Conservation (phyloP, 129 eudicot genomes). For the Tanacetum coccineum region DNA sequence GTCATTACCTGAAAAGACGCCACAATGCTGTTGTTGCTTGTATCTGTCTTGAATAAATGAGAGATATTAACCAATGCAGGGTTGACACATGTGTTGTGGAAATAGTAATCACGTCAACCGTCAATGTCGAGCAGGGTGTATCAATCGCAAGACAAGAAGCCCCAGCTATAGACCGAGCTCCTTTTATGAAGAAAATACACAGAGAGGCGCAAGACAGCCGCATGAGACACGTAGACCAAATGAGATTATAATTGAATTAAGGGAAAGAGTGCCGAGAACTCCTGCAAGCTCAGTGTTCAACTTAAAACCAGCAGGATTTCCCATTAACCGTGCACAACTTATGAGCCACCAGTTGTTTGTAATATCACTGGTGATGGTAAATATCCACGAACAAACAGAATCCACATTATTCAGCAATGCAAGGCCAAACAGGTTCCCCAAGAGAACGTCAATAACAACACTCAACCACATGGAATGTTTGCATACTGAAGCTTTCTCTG, state of each 20-base stretch:
- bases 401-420: slow-evolving; percentile 48
- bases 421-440: slow-evolving; percentile 74
- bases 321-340: slow-evolving; percentile 93
- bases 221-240: slow-evolving; percentile 90
- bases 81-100: slow-evolving; percentile 55
- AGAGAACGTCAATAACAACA: slow-evolving; percentile 58
- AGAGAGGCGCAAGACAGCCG: slow-evolving; percentile 44
- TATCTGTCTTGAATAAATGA: slow-evolving; percentile 78
- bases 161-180: slow-evolving; percentile 67
- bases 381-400: slow-evolving; percentile 44
- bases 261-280: slow-evolving; percentile 78
- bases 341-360: slow-evolving; percentile 70
- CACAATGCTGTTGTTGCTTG: slow-evolving; percentile 83
- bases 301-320: slow-evolving; percentile 95
- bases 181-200: slow-evolving; percentile 44
- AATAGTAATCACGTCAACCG: slow-evolving; percentile 52
- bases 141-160: slow-evolving; percentile 65
- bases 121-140: slow-evolving; percentile 52
- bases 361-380: slow-evolving; percentile 39
- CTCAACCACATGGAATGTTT: slow-evolving; percentile 85
- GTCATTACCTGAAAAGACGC: slow-evolving; percentile 88
- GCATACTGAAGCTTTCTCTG: slow-evolving; percentile 69
- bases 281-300: slow-evolving; percentile 92
- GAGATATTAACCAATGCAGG: slow-evolving; percentile 69
- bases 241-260: slow-evolving; percentile 77